These are phyloP conservation scores for Phylloporus rhodoxanthus DNA, from an alignment of 768 basidiomycete genomes.

Conservation along the genomic window DNA sequence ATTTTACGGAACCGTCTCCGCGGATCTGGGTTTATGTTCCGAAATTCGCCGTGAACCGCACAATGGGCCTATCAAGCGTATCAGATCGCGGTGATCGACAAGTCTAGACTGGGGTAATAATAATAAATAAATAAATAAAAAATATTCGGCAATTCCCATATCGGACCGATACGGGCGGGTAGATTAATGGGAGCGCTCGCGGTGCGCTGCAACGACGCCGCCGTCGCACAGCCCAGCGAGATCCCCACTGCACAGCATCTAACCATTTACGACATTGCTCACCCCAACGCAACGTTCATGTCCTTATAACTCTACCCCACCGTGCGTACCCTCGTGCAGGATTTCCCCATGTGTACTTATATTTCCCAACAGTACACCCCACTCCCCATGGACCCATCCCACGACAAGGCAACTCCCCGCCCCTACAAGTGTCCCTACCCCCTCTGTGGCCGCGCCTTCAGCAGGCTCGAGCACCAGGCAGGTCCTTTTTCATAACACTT, in stretches of 20 bases:
- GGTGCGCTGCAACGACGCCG: background rate
- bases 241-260: background rate
- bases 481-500: slow-evolving; percentile 28
- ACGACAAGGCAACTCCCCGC: slow-evolving; percentile 46
- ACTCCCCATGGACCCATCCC: slow-evolving; percentile 23
- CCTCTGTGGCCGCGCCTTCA: slow-evolving; percentile 92
- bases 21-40: slow-evolving; percentile 4
- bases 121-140: too few species aligned
- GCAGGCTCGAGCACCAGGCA: slow-evolving; percentile 93
- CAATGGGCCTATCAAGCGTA: slow-evolving; percentile 24
- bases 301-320: background rate
- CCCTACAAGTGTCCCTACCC: slow-evolving; percentile 97
- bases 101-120: slow-evolving; percentile 25
- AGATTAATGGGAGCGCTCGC: background rate
- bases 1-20: too few species aligned
- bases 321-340: slow-evolving; percentile 1
- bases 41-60: slow-evolving; percentile 12
- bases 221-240: background rate
- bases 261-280: background rate
- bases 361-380: slow-evolving; percentile 2
- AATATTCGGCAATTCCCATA: slow-evolving; percentile 7
- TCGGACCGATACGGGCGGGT: slow-evolving; percentile 21
- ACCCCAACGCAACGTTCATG: background rate
- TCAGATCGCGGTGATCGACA: slow-evolving; percentile 14
- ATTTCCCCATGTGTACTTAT: slow-evolving; percentile 26